phyloP scores from a whole-genome alignment of 495 filamentous ascomycete genomes.

The Annulohypoxylon stygium region DNA sequence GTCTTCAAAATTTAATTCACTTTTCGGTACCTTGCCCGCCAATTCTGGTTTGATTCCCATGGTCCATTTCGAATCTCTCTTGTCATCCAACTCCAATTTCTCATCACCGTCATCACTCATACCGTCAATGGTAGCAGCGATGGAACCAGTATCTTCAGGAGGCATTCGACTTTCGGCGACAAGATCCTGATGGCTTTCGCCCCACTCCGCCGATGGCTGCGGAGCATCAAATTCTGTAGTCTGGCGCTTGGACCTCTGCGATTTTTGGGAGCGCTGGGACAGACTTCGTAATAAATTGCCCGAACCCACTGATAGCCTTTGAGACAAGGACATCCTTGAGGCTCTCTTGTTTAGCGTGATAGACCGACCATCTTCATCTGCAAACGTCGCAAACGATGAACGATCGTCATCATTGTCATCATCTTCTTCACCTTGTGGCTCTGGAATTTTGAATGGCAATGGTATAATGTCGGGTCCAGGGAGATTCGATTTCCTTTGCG shows the following conservation, averaged over 20 bases:
- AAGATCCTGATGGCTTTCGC: constrained; percentile 59
- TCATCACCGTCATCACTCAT: constrained; percentile 57
- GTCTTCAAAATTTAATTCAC: neutral
- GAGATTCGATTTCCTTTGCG: constrained; percentile 31
- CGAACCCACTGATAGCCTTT: constrained; percentile 63
- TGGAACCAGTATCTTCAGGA: constrained; percentile 59
- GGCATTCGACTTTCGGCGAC: constrained; percentile 53
- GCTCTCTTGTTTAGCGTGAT: constrained; percentile 43
- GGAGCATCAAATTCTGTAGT: constrained; percentile 45
- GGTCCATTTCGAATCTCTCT: constrained; percentile 16
- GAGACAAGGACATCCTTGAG: constrained; percentile 52
- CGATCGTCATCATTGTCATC: constrained; percentile 57
- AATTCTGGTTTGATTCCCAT: constrained; percentile 50
- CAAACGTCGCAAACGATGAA: constrained; percentile 73
- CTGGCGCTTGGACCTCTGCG: constrained; percentile 37
- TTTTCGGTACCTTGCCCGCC: constrained; percentile 26
- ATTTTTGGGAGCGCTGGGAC: constrained; percentile 57
- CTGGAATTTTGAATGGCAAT: constrained; percentile 71
- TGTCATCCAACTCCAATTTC: constrained; percentile 20
- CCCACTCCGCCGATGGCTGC: constrained; percentile 49
- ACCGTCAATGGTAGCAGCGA: constrained; percentile 67
- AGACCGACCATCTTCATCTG: constrained; percentile 62
- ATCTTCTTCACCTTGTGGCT: constrained; percentile 50
- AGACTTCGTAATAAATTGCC: constrained; percentile 59
- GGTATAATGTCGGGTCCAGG: constrained; percentile 63